Conservation (phyloP, 306 rosid species). For the Castanopsis chinensis region DNA sequence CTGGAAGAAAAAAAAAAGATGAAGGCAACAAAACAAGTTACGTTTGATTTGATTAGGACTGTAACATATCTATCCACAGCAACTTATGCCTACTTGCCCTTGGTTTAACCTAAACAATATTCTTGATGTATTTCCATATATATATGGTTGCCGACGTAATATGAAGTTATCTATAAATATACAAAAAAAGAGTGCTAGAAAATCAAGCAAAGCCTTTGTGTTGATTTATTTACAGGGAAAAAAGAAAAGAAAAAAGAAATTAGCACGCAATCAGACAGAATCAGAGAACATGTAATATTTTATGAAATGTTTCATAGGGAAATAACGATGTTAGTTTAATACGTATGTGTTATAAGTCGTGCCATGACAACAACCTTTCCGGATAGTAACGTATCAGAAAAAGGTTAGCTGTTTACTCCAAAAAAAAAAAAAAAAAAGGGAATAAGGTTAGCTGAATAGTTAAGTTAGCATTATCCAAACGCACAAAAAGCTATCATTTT, state of each 20-base stretch:
- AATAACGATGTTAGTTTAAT: background rate
- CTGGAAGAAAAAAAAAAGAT: too few relatives aligned
- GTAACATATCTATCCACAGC: too few relatives aligned
- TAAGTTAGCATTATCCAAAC: background rate
- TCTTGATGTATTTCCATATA: background rate
- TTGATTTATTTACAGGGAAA: background rate
- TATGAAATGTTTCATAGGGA: background rate
- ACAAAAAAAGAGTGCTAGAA: background rate
- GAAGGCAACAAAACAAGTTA: too few relatives aligned
- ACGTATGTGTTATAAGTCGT: background rate
- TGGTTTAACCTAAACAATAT: slow-evolving; percentile 3
- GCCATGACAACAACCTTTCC: too few relatives aligned
- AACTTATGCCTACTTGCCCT: too few relatives aligned
- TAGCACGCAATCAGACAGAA: background rate
- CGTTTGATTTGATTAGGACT: too few relatives aligned
- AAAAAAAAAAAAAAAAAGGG: too few relatives aligned
- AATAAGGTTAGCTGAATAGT: background rate
- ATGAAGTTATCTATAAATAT: background rate
- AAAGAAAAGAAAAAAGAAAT: background rate
- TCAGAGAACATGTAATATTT: background rate
- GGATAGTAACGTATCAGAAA: too few relatives aligned
- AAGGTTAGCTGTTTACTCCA: too few relatives aligned
- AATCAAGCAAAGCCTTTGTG: background rate
- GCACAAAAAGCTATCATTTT: background rate
- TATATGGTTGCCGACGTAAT: too few relatives aligned